Conservation (phyloP, 352 stramenopile species). For the Blastocystis sp. region DNA sequence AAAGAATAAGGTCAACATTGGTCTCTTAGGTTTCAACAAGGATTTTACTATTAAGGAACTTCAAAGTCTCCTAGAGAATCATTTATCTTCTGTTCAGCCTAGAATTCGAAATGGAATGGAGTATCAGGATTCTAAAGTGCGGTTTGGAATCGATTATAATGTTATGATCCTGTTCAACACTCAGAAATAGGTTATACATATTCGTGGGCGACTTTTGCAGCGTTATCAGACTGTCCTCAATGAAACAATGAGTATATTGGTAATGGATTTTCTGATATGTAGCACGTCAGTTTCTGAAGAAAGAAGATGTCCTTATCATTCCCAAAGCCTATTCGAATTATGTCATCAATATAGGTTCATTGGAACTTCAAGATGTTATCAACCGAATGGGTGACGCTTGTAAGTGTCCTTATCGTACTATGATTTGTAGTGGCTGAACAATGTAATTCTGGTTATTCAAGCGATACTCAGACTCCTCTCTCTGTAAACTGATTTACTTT, state of each 20-base stretch:
- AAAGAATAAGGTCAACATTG: conserved; percentile 24
- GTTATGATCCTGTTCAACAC: neutral
- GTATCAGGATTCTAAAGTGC: conserved; percentile 31
- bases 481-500: neutral
- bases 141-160: conserved; percentile 45
- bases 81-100: neutral
- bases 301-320: neutral
- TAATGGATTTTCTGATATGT: neutral
- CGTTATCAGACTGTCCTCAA: conserved; percentile 9
- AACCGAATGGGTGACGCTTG: conserved; percentile 9
- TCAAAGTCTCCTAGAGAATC: neutral
- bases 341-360: conserved; percentile 14
- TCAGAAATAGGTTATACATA: neutral
- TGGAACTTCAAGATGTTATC: conserved; percentile 21
- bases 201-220: neutral
- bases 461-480: neutral
- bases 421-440: conserved; percentile 13
- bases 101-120: conserved; percentile 39
- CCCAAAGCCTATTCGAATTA: conserved; percentile 49
- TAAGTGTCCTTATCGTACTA: neutral
- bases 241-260: neutral
- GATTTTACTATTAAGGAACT: conserved; percentile 13
- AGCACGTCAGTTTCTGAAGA: neutral
- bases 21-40: conserved; percentile 27
- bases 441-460: neutral